A percentile compares a stretch with the other conserved stretches of the same genome.
Conservation (phyloP, 2,329 filamentous ascomycete species). For the Trichoderma simmonsii region DNA sequence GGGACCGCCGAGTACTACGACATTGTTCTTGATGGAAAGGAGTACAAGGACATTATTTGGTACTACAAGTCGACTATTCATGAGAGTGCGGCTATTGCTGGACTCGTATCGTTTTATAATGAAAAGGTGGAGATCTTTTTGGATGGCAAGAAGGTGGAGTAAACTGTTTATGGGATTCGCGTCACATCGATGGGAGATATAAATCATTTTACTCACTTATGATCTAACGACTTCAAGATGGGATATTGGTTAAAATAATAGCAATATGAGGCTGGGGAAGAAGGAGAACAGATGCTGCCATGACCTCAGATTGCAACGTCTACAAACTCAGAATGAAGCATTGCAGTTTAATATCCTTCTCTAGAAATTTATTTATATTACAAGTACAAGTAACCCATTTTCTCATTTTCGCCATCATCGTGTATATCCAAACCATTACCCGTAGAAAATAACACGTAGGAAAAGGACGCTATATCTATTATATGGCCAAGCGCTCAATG, state of each 20-base stretch:
- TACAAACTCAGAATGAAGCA: not conserved
- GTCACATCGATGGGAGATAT: not conserved
- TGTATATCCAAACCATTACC: not conserved
- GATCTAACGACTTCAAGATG: not conserved
- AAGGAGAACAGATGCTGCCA: not conserved
- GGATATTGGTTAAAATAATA: not conserved
- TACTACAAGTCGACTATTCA: constrained; percentile 56
- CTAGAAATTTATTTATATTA: not conserved
- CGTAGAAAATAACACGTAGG: not conserved
- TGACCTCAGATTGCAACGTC: not conserved
- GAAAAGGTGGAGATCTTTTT: constrained; percentile 64
- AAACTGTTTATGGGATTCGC: not conserved
- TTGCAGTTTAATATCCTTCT: not conserved
- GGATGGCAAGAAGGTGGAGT: constrained; percentile 40
- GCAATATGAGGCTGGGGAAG: not conserved
- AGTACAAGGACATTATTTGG: constrained; percentile 56
- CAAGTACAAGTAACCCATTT: not conserved
- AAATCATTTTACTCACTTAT: not conserved
- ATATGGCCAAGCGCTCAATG: not conserved
- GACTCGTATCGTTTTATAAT: constrained; percentile 63
- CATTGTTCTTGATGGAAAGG: constrained; percentile 44
- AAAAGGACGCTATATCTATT: not conserved
- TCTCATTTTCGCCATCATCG: not conserved
- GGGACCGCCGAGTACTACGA: constrained; percentile 62
- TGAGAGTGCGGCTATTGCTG: constrained; percentile 55